phyloP scores from a whole-genome alignment of 1,139 yeast species.

The Dujonia santamariae region DNA sequence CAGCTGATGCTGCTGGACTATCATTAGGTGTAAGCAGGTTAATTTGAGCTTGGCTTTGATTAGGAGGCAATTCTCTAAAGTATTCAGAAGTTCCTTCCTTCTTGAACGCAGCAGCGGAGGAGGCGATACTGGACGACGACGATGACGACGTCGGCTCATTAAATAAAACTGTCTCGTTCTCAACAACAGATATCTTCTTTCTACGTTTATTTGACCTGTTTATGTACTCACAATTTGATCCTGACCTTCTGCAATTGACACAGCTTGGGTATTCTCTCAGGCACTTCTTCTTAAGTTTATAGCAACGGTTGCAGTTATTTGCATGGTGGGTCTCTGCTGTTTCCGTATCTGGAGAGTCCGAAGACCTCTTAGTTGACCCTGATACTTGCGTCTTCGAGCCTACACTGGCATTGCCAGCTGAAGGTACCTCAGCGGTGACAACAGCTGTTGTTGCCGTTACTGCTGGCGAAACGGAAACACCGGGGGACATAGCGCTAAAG shows the following conservation, averaged over 20 bases:
- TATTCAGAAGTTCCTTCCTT: too few relatives aligned
- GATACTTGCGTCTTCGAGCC: too few relatives aligned
- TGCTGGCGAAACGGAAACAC: too few relatives aligned
- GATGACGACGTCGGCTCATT: too few relatives aligned
- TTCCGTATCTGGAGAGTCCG: neutral
- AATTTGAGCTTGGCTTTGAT: too few relatives aligned
- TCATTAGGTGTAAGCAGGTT: too few relatives aligned
- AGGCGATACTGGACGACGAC: too few relatives aligned
- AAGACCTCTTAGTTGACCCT: neutral
- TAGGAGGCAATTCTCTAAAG: too few relatives aligned
- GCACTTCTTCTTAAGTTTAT: constrained; percentile 43
- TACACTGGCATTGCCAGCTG: neutral
- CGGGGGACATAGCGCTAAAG: too few relatives aligned
- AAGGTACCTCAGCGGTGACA: neutral
- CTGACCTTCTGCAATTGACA: constrained; percentile 32
- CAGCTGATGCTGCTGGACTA: too few relatives aligned
- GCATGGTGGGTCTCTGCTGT: constrained; percentile 27
- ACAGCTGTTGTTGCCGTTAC: too few relatives aligned
- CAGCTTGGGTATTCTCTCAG: constrained; percentile 38
- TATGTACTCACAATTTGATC: constrained; percentile 37
- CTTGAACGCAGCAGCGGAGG: too few relatives aligned
- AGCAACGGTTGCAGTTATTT: constrained; percentile 41
- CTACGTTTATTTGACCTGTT: constrained; percentile 28
- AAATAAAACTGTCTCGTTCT: constrained; percentile 6
- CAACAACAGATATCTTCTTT: constrained; percentile 9